Conservation (phyloP, 805 yeast genomes). For the Cyberlindnera xylosilytica region DNA sequence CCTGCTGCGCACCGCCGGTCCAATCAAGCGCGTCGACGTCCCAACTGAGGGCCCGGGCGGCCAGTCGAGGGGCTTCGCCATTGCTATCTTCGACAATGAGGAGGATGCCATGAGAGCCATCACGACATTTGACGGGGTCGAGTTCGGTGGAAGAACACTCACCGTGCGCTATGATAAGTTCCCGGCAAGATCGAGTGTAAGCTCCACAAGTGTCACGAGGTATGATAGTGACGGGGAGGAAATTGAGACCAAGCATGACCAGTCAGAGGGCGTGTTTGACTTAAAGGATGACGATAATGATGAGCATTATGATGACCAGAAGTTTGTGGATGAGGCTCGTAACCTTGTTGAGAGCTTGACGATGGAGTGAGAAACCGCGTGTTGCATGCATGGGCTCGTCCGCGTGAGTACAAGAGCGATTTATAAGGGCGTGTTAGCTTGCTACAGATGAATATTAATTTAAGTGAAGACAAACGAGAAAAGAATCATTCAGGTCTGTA, state of each 20-base stretch:
- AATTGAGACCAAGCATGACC: not conserved
- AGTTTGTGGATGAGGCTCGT: conserved; percentile 26
- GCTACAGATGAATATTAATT: not conserved
- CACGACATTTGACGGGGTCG: conserved; percentile 44
- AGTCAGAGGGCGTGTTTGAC: too few relatives aligned
- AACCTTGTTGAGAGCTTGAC: conserved; percentile 22
- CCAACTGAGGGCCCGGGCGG: conserved; percentile 35
- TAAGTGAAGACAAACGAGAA: not conserved
- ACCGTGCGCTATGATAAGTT: conserved; percentile 60
- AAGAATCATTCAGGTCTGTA: too few relatives aligned
- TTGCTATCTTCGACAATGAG: conserved; percentile 48
- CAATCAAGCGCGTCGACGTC: conserved; percentile 33
- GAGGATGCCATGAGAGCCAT: conserved; percentile 49
- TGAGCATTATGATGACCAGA: conserved; percentile 17
- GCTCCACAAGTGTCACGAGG: not conserved
- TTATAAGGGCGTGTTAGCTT: too few relatives aligned
- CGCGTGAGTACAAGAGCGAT: too few relatives aligned
- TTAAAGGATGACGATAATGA: not conserved
- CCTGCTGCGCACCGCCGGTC: conserved; percentile 28
- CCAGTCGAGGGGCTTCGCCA: conserved; percentile 58
- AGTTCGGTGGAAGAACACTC: conserved; percentile 57
- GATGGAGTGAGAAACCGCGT: too few relatives aligned
- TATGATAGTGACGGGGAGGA: not conserved
- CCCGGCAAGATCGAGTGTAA: conserved; percentile 32
- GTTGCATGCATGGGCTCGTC: too few relatives aligned